Percentiles rank a stretch among this genome's conserved stretches.
phyloP scores from a whole-genome alignment of 352 stramenopile genomes.

The Phytophthora parvispora region DNA sequence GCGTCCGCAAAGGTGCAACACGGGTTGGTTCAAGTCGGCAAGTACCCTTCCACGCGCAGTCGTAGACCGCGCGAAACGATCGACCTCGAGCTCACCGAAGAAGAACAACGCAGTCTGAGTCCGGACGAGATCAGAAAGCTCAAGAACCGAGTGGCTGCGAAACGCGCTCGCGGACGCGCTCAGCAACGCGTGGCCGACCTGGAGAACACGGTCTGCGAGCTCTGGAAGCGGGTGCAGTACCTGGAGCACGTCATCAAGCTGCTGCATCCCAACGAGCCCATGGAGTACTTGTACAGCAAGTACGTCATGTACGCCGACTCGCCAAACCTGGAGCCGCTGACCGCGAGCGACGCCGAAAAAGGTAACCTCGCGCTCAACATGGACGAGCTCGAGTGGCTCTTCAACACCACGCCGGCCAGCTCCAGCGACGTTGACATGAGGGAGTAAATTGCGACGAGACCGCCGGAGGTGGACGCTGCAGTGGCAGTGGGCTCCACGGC shows the following conservation, averaged over 20 bases:
- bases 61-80: constrained; percentile 54
- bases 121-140: constrained; percentile 68
- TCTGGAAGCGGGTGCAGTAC: constrained; percentile 71
- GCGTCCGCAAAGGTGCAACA: constrained; percentile 29
- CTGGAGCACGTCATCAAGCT: constrained; percentile 57
- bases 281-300: constrained; percentile 53
- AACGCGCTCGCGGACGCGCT: constrained; percentile 59
- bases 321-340: constrained; percentile 38
- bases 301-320: constrained; percentile 57
- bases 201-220: constrained; percentile 59
- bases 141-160: constrained; percentile 78
- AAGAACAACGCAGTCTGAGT: constrained; percentile 45
- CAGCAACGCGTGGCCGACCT: constrained; percentile 63
- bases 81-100: constrained; percentile 64
- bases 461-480: not conserved
- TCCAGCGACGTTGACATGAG: constrained; percentile 34
- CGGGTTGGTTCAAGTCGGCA: constrained; percentile 39
- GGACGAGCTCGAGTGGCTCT: constrained; percentile 45
- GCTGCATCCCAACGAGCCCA: constrained; percentile 41
- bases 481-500: not conserved
- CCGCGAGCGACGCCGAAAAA: constrained; percentile 8
- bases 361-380: constrained; percentile 28
- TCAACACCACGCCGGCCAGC: constrained; percentile 31
- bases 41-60: constrained; percentile 35
- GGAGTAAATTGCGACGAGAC: constrained; percentile 3